Percentiles rank a stretch among this genome's conserved stretches.
Evolutionary conservation across 1,139 yeast genomes (phyloP).

Genomic region (Pichia cactophila): DNA sequence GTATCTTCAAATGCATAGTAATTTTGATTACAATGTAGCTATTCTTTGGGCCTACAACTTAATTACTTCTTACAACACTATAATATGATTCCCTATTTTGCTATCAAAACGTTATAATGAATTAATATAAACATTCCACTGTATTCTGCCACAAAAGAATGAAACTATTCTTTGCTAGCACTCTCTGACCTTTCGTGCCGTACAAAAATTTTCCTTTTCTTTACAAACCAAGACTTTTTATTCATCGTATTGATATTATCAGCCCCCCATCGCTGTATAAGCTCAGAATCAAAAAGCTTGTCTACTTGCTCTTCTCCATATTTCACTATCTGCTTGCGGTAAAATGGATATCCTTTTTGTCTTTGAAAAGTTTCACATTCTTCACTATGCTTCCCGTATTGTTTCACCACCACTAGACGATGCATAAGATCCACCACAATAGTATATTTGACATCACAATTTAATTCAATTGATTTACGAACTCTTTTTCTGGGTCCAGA

Average conservation of each 20-base stretch:
- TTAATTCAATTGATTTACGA: background rate
- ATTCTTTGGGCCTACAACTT: too few species aligned
- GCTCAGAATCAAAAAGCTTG: background rate
- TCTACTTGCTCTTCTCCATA: background rate
- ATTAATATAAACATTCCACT: too few species aligned
- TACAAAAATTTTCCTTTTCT: background rate
- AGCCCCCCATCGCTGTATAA: background rate
- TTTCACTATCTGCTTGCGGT: background rate
- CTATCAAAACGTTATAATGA: too few species aligned
- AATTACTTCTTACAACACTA: too few species aligned
- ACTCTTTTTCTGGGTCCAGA: background rate
- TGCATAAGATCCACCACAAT: background rate
- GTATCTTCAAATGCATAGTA: too few species aligned
- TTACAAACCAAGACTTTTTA: background rate
- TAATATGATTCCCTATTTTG: too few species aligned
- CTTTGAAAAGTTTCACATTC: background rate
- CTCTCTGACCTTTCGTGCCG: background rate
- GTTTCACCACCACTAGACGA: background rate
- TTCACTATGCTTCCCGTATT: background rate
- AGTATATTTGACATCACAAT: background rate
- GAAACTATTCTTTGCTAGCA: too few species aligned
- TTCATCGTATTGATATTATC: background rate
- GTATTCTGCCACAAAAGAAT: too few species aligned
- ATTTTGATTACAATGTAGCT: too few species aligned
- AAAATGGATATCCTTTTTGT: background rate